Evolutionary conservation across 768 basidiomycete genomes (phyloP).

Genomic region (Mycena pura): DNA sequence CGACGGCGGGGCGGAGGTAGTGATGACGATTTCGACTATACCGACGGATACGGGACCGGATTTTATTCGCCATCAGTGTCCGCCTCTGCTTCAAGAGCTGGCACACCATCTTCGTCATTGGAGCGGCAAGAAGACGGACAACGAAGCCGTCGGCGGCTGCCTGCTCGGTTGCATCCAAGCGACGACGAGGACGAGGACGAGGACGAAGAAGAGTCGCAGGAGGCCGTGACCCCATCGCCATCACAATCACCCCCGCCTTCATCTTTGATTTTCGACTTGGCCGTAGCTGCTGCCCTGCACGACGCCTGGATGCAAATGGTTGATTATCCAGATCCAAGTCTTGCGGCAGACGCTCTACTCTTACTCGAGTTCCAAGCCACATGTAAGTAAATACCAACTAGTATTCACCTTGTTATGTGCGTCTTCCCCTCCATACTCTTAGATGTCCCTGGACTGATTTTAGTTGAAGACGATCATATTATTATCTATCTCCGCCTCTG

Average conservation of each 20-base stretch:
- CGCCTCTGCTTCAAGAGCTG: constrained; percentile 17
- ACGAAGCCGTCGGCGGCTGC: neutral
- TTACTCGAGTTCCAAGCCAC: constrained; percentile 25
- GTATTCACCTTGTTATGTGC: neutral
- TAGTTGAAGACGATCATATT: neutral
- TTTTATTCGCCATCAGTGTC: constrained; percentile 20
- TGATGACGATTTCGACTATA: constrained; percentile 50
- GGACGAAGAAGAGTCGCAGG: constrained; percentile 22
- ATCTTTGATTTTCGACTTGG: constrained; percentile 12
- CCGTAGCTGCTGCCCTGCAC: constrained; percentile 17
- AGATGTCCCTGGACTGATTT: neutral
- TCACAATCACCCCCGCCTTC: constrained; percentile 18
- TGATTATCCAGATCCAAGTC: neutral
- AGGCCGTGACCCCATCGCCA: constrained; percentile 25
- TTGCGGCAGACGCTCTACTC: constrained; percentile 19
- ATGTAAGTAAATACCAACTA: neutral
- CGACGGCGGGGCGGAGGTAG: constrained; percentile 52
- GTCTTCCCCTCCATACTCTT: neutral
- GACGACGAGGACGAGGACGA: constrained; percentile 24
- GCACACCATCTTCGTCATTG: constrained; percentile 13
- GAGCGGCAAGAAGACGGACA: constrained; percentile 13
- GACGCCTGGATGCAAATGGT: constrained; percentile 13
- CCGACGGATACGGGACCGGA: constrained; percentile 18
- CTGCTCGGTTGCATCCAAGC: constrained; percentile 10
- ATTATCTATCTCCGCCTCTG: neutral